A percentile compares a stretch with the other conserved stretches of the same genome.
phyloP scores from a whole-genome alignment of 805 yeast genomes.

The Starmerella gropengiesseri region DNA sequence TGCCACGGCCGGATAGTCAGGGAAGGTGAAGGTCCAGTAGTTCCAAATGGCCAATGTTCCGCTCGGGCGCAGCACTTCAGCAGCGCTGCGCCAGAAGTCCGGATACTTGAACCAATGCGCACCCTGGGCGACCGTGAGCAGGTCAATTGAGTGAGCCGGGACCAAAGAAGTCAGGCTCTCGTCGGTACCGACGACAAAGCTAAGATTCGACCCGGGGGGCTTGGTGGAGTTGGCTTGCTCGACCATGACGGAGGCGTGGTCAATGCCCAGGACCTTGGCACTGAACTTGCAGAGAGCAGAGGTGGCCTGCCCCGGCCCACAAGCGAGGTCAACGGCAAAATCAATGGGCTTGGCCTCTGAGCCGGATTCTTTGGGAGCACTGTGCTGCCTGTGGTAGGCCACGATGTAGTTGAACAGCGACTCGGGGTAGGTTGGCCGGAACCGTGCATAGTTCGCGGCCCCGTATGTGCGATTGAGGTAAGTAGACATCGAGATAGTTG shows the following conservation, averaged over 20 bases:
- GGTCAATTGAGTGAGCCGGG: slow-evolving; percentile 38
- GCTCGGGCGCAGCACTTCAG: slow-evolving; percentile 40
- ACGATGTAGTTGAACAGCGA: slow-evolving; percentile 37
- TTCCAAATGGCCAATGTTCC: slow-evolving; percentile 75
- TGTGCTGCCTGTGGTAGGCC: slow-evolving; percentile 25
- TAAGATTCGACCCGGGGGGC: slow-evolving; percentile 24
- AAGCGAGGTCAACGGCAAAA: slow-evolving; percentile 59
- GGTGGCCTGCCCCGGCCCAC: slow-evolving; percentile 73
- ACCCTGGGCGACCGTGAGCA: slow-evolving; percentile 72
- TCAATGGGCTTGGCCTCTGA: slow-evolving; percentile 9
- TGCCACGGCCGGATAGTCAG: slow-evolving; percentile 44
- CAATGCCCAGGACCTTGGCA: slow-evolving; percentile 49
- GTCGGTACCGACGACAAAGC: slow-evolving; percentile 19
- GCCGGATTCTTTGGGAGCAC: neutral
- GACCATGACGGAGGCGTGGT: slow-evolving; percentile 50
- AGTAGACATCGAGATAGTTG: slow-evolving; percentile 42
- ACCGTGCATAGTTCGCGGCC: slow-evolving; percentile 42
- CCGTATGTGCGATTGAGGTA: slow-evolving; percentile 45
- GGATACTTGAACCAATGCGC: slow-evolving; percentile 72
- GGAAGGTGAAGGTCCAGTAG: slow-evolving; percentile 59
- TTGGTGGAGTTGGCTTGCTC: slow-evolving; percentile 32
- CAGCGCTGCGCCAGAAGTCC: slow-evolving; percentile 41
- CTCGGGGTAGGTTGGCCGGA: slow-evolving; percentile 59
- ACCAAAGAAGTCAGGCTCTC: slow-evolving; percentile 22
- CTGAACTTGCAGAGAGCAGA: slow-evolving; percentile 39